Base-by-base conservation (phyloP, 1,284 basidiomycete species). In the Apiotrichum siamense region DNA sequence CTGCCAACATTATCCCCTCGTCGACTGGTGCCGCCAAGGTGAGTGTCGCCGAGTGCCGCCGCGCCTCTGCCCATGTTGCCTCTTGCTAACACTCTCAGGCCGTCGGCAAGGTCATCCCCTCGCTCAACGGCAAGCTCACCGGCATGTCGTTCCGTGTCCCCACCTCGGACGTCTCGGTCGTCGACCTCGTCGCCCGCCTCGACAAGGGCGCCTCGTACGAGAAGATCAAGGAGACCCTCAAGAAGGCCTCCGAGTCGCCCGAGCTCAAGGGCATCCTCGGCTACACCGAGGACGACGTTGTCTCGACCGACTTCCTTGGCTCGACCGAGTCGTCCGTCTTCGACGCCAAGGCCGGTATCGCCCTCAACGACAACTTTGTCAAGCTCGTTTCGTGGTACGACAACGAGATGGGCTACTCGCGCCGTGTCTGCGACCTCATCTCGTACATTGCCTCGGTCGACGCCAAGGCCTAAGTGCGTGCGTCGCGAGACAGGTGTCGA, bases 1-100 rank as follows among this genome's bases (percentile, higher is more conserved):
- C 85, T 76, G 88, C 88, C 80, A 99, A 99, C 85, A 97, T 99
- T 79, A 99, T 99, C 74, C 94, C 94, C 54, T 97, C 94, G 27
- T 96, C 91, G 69, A 98, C 96, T 60, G 94, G 94, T 80, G 94
- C 94, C 61, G 96, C 96, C 76, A 98, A 98, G 78, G 73, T 72
- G 55, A 37, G 64, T 57, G 24, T 15, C 24, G 13, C 32, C n/a
- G 32, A 33, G 13, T 15, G 13, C 32, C 21, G 44, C 20, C 36
- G 23, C n/a, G n/a, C n/a, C n/a, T n/a, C n/a, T n/a, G n/a, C n/a
- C n/a, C n/a, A n/a, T n/a, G n/a, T n/a, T n/a, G n/a, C 15, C 21
- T 37, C 7, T 38, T 25, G 35, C 50, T 58, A 18, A 56, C 35
- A 15, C 24, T 9, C 11, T 35, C 45, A 67, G 83, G 91, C 93